Evolutionary conservation across 2,329 filamentous ascomycete species (phyloP).

Genomic region (Dryadomyces quercus-mongolicae): DNA sequence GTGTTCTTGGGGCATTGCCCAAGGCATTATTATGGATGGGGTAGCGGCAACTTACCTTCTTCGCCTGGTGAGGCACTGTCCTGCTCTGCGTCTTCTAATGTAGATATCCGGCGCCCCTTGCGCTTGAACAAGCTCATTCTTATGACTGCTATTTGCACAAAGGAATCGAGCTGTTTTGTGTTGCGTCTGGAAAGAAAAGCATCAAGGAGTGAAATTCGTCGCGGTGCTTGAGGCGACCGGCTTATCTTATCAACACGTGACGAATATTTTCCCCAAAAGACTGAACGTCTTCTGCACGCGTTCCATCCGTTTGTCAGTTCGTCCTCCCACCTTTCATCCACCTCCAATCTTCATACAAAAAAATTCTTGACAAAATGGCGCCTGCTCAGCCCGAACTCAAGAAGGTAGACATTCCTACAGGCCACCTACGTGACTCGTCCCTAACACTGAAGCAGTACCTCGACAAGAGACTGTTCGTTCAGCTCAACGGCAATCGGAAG

Average conservation of each 20-base stretch:
- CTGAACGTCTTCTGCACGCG: constrained; percentile 5
- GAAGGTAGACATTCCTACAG: constrained; percentile 50
- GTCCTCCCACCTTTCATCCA: neutral
- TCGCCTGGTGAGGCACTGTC: constrained; percentile 10
- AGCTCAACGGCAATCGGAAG: constrained; percentile 94
- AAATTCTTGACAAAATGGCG: constrained; percentile 58
- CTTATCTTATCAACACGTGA: constrained; percentile 41
- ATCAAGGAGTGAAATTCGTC: neutral
- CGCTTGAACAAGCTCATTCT: constrained; percentile 48
- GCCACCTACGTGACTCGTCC: neutral
- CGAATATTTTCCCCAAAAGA: constrained; percentile 11
- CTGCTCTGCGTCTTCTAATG: constrained; percentile 53
- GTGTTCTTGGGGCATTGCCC: constrained; percentile 7
- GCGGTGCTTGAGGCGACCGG: too few species aligned
- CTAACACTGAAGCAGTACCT: constrained; percentile 58
- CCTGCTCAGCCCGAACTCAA: constrained; percentile 98
- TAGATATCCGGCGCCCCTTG: constrained; percentile 67
- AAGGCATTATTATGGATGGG: neutral
- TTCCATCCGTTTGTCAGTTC: constrained; percentile 1
- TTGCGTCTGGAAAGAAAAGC: neutral
- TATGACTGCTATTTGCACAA: neutral
- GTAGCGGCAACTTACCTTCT: constrained; percentile 25
- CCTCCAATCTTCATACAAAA: neutral
- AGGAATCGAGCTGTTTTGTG: too few species aligned
- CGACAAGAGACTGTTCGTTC: constrained; percentile 96